Base-by-base conservation (phyloP, 2,329 filamentous ascomycete species). In the Achaetomium macrosporum region DNA sequence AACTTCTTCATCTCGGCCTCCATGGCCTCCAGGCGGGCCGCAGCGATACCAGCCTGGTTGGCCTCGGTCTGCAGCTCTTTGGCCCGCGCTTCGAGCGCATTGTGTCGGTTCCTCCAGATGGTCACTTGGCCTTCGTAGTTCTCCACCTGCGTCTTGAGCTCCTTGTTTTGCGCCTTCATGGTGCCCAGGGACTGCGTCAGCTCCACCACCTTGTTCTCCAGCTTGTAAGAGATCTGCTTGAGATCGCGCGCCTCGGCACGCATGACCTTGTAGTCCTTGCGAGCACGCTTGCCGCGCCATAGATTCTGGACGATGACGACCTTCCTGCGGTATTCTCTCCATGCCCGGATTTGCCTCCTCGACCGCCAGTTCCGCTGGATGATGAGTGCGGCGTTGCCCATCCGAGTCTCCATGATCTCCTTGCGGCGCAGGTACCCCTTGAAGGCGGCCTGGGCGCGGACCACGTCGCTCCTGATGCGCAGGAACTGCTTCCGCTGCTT, bases 121-220 rank as follows among this genome's bases (percentile, higher is more conserved):
- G 95, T 95, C 73, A 99, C 84, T 71, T 99, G 93, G 61, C 81
- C 85, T 69, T 99, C 92, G 73, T 97, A 96, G 69, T 88, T 96
- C 71, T 96, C 90, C 45, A 99, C 86, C 70, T 97, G 91, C 35
- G 82, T 85, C 62, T 87, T 78, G 57, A 99, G 79, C 54, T 82
- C 81, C 77, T 95, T 96, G 81, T 99, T 99, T 73, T 96, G 89
- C 58, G 85, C 82, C 76, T 95, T 96, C 79, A 96, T 87, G 10
- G 90, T 85, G 60, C 93, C 91, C 63, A 99, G 73, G 46, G 87
- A 89, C 70, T 99, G 93, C 1, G 93, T 99, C 65, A 99, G 81
- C 74, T 99, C 93, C 58, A 99, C 90, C 58, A 99, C 93, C 83
- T 99, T 99, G 80, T 99, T 97, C 71, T 99, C 93, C 64, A 99